Evolutionary conservation across 257 asterid species (phyloP).

Genomic region (Jasminum sambac): DNA sequence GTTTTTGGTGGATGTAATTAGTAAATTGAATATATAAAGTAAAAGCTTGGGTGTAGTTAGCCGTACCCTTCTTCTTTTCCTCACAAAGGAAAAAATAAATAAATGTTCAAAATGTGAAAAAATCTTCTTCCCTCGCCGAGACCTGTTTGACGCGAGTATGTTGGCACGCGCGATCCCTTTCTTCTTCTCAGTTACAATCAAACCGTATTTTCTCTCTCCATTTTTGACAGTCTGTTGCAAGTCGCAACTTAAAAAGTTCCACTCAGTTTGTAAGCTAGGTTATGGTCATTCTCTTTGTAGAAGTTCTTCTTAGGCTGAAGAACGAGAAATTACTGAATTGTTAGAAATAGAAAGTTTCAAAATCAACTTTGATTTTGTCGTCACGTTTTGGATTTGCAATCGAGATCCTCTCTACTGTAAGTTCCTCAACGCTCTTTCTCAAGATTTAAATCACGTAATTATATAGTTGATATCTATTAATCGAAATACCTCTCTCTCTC

Average conservation of each 20-base stretch:
- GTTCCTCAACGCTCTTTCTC: not conserved
- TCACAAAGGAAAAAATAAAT: no score
- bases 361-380: slow-evolving; percentile 3
- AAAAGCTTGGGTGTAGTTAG: no score
- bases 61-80: no score
- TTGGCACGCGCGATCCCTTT: not conserved
- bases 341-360: not conserved
- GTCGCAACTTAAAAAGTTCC: not conserved
- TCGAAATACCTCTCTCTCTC: not conserved
- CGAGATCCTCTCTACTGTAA: slow-evolving; percentile 3
- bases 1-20: no score
- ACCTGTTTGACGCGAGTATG: not conserved
- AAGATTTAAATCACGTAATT: not conserved
- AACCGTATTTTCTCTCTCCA: not conserved
- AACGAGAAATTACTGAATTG: not conserved
- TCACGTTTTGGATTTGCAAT: not conserved
- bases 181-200: not conserved
- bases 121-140: not conserved
- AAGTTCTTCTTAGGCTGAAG: not conserved
- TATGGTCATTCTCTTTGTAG: not conserved
- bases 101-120: not conserved
- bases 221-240: not conserved
- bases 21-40: no score
- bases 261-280: not conserved
- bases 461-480: not conserved